Conservation (phyloP, 768 basidiomycete genomes). For the Tulasnella sp. region DNA sequence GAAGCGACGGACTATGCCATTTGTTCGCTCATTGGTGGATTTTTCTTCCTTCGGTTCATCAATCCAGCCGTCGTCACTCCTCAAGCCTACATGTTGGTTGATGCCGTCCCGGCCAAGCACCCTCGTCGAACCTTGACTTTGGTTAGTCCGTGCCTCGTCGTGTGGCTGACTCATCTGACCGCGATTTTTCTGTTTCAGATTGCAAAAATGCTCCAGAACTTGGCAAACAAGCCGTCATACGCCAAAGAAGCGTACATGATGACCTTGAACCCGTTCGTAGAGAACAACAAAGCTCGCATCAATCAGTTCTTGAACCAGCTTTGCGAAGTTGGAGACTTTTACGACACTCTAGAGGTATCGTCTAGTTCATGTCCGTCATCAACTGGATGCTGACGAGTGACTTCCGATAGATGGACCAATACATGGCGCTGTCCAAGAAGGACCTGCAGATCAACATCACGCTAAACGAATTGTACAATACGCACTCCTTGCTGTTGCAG, state of each 20-base stretch:
- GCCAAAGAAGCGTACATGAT: slow-evolving; percentile 99
- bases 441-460: slow-evolving; percentile 98
- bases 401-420: slow-evolving; percentile 90
- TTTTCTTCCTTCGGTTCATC: slow-evolving; percentile 99
- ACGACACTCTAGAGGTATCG: slow-evolving; percentile 91
- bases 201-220: slow-evolving; percentile 99
- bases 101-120: slow-evolving; percentile 96
- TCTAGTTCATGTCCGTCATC: slow-evolving; percentile 38
- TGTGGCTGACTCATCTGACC: background rate
- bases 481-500: slow-evolving; percentile 91
- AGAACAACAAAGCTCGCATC: slow-evolving; percentile 97
- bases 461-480: slow-evolving; percentile 98
- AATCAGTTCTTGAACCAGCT: slow-evolving; percentile 96
- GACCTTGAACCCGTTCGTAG: slow-evolving; percentile 96
- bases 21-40: slow-evolving; percentile 97
- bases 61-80: slow-evolving; percentile 99
- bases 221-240: slow-evolving; percentile 98
- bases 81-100: slow-evolving; percentile 99
- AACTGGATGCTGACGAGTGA: slow-evolving; percentile 11
- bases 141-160: slow-evolving; percentile 46
- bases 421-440: slow-evolving; percentile 99
- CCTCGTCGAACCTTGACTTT: slow-evolving; percentile 94
- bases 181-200: slow-evolving; percentile 61
- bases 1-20: slow-evolving; percentile 98
- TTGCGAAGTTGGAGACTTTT: slow-evolving; percentile 99